Conservation (phyloP, 78 protist species). For the Andalucia godoyi region DNA sequence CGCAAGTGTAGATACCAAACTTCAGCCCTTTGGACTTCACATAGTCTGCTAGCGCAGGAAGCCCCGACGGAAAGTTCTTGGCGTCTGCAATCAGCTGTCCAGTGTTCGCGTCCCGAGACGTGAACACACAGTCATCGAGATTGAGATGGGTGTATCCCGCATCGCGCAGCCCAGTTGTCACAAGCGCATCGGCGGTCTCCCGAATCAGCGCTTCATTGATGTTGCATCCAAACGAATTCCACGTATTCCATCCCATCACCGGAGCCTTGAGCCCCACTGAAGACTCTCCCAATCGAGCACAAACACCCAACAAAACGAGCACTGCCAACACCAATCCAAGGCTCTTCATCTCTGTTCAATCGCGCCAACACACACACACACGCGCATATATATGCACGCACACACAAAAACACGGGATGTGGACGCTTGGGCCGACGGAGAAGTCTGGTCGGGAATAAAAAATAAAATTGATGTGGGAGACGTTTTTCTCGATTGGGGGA, state of each 20-base stretch:
- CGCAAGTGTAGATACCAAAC: slow-evolving; percentile 69
- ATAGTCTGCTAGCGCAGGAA: slow-evolving; percentile 51
- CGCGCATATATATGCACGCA: too few species aligned
- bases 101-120: neutral
- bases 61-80: slow-evolving; percentile 61
- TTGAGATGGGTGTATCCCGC: slow-evolving; percentile 65
- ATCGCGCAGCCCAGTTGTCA: slow-evolving; percentile 40
- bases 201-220: slow-evolving; percentile 45
- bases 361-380: too few species aligned
- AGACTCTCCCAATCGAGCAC: too few species aligned
- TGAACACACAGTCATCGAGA: slow-evolving; percentile 27
- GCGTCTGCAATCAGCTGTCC: slow-evolving; percentile 43
- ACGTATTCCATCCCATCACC: slow-evolving; percentile 13
- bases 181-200: slow-evolving; percentile 45
- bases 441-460: too few species aligned
- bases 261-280: too few species aligned
- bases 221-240: slow-evolving; percentile 50
- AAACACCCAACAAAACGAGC: too few species aligned
- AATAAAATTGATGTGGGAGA: too few species aligned
- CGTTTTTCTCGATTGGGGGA: too few species aligned
- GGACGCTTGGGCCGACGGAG: too few species aligned
- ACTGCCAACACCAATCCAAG: too few species aligned
- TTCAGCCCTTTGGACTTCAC: slow-evolving; percentile 46
- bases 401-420: too few species aligned
- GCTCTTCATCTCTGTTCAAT: too few species aligned